These are phyloP conservation scores for Tagetes patula DNA, from an alignment of 129 eudicot species.

Conservation along the genomic window DNA sequence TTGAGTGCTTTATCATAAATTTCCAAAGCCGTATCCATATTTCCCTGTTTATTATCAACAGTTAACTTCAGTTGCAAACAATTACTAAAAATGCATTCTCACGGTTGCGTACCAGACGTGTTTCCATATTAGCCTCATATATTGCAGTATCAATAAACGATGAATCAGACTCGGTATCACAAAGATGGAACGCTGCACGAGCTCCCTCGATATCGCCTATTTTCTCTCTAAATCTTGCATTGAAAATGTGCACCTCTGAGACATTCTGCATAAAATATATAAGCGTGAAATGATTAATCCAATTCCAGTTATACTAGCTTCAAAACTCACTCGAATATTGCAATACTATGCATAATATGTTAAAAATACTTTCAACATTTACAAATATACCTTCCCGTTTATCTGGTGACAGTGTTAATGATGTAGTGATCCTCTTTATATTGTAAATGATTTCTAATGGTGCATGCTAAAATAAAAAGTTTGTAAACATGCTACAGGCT, in stretches of 20 bases:
- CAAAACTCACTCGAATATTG: background rate
- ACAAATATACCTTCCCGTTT: background rate
- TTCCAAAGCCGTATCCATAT: slow-evolving; percentile 56
- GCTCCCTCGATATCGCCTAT: slow-evolving; percentile 76
- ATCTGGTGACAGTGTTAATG: background rate
- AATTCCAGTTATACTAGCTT: background rate
- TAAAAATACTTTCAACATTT: background rate
- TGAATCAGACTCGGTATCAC: slow-evolving; percentile 43
- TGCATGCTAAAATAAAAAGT: background rate
- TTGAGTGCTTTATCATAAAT: slow-evolving; percentile 68
- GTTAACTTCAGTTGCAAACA: slow-evolving; percentile 5
- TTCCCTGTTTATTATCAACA: slow-evolving; percentile 57
- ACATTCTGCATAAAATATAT: slow-evolving; percentile 47
- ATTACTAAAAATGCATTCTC: slow-evolving; percentile 2
- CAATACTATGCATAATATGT: background rate
- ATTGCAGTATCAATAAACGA: slow-evolving; percentile 46
- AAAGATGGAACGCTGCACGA: slow-evolving; percentile 59
- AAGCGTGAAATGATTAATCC: slow-evolving; percentile 13
- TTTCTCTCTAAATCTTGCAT: slow-evolving; percentile 77
- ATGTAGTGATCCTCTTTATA: background rate
- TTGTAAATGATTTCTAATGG: background rate
- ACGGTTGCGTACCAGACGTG: slow-evolving; percentile 57
- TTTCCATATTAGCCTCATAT: slow-evolving; percentile 80
- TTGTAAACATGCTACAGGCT: background rate
- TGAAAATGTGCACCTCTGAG: slow-evolving; percentile 76